Evolutionary conservation across 805 yeast genomes (phyloP).

Genomic region (Yarrowia bubula): DNA sequence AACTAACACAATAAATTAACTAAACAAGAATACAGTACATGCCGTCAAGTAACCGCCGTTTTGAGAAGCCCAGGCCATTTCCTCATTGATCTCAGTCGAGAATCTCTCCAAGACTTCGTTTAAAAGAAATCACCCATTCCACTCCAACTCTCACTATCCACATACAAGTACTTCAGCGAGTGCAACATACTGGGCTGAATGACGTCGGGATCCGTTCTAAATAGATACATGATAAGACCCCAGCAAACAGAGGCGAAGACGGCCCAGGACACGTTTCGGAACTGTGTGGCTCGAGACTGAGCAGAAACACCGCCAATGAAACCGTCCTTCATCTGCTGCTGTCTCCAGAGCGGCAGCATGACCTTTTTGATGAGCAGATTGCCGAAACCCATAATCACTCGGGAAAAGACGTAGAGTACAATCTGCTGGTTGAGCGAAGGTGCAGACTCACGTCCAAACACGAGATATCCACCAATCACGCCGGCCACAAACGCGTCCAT

Average conservation of each 20-base stretch:
- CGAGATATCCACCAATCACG: constrained; percentile 43
- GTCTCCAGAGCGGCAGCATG: constrained; percentile 9
- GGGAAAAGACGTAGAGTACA: constrained; percentile 67
- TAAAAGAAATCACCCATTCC: constrained; percentile 32
- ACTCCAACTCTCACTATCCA: constrained; percentile 54
- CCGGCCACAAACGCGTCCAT: constrained; percentile 41
- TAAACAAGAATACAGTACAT: constrained; percentile 4
- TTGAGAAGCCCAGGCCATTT: too few species aligned
- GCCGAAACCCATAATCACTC: constrained; percentile 63
- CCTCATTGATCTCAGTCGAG: not conserved
- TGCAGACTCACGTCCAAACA: constrained; percentile 42
- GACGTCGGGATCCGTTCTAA: constrained; percentile 58
- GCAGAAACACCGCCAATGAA: not conserved
- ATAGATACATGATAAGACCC: constrained; percentile 73
- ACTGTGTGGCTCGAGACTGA: constrained; percentile 5
- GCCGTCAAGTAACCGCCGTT: not conserved
- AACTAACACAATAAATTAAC: constrained; percentile 9
- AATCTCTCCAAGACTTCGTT: not conserved
- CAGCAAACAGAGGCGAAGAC: constrained; percentile 62
- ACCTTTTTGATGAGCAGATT: constrained; percentile 44
- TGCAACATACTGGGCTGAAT: constrained; percentile 64
- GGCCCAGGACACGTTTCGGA: constrained; percentile 50
- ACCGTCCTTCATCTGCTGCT: constrained; percentile 28
- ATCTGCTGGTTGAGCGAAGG: constrained; percentile 61
- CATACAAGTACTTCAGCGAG: constrained; percentile 70